Conservation (phyloP, 202 grass and related monocot genomes). For the Saccharum hybrid region DNA sequence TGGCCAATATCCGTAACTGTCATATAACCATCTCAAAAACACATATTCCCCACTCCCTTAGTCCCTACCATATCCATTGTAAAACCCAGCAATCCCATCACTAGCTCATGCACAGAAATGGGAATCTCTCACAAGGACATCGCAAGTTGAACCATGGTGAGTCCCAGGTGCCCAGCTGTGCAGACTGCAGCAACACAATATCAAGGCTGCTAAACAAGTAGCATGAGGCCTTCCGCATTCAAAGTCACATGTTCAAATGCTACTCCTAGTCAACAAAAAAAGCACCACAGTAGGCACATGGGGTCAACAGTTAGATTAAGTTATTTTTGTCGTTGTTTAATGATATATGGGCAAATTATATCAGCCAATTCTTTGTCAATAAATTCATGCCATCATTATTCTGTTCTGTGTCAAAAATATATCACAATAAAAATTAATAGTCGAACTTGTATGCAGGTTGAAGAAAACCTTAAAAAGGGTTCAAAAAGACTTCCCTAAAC, state of each 20-base stretch:
- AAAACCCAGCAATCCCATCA: background rate
- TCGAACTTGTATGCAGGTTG: background rate
- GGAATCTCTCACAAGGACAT: background rate
- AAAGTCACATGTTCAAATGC: background rate
- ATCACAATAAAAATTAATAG: background rate
- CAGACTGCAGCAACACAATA: conserved; percentile 13
- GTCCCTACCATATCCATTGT: conserved; percentile 2
- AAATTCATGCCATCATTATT: background rate
- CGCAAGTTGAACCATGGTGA: background rate
- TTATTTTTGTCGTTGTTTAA: background rate
- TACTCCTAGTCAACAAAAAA: background rate
- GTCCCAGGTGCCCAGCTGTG: background rate
- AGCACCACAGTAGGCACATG: background rate
- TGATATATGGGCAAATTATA: background rate
- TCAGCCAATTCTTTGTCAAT: background rate
- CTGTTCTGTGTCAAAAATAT: background rate
- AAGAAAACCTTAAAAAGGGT: conserved; percentile 7
- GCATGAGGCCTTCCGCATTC: background rate
- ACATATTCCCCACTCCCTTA: background rate
- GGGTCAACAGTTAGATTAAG: background rate
- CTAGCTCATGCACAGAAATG: background rate
- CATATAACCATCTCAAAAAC: background rate
- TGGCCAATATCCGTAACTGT: background rate
- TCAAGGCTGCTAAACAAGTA: background rate
- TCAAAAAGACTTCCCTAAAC: background rate